Evolutionary conservation across 2,329 filamentous ascomycete genomes (phyloP).

Genomic region (Huntiella moniliformis): DNA sequence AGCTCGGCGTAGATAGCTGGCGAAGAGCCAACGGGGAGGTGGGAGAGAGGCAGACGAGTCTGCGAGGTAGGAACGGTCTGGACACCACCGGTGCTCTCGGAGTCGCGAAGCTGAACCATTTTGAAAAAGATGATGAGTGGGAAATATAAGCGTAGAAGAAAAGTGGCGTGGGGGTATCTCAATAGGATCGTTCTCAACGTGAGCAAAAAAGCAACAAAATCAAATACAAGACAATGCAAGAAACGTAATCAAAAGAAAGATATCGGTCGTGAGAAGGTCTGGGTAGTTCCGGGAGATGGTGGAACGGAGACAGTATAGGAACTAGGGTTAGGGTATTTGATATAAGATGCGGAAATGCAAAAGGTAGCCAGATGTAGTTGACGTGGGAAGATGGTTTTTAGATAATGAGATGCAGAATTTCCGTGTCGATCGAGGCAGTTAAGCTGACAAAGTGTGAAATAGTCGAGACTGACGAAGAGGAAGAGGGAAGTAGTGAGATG

Average conservation of each 20-base stretch:
- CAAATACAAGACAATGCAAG: too few relatives aligned
- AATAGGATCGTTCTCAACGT: too few relatives aligned
- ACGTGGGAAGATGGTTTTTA: too few relatives aligned
- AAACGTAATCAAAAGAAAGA: background rate
- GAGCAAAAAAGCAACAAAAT: too few relatives aligned
- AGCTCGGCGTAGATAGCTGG: slow-evolving; percentile 12
- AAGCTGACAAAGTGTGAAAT: too few relatives aligned
- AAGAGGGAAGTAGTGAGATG: too few relatives aligned
- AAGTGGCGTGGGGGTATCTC: background rate
- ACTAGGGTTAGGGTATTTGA: background rate
- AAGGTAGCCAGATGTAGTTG: background rate
- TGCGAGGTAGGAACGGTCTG: slow-evolving; percentile 1
- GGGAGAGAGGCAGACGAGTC: background rate
- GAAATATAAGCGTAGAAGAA: background rate
- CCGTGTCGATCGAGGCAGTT: too few relatives aligned
- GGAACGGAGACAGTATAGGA: background rate
- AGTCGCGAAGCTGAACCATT: slow-evolving; percentile 8
- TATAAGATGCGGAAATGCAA: background rate
- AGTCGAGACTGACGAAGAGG: too few relatives aligned
- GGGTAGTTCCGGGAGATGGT: background rate
- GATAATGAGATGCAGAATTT: too few relatives aligned
- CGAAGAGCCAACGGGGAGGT: slow-evolving; percentile 1
- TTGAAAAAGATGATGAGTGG: background rate
- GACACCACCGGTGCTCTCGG: slow-evolving; percentile 1
- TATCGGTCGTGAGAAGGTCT: background rate